Evolutionary conservation across 2,329 filamentous ascomycete genomes (phyloP), one percentile per base, ranked within the genome.

Genomic region (Fusarium napiforme): DNA sequence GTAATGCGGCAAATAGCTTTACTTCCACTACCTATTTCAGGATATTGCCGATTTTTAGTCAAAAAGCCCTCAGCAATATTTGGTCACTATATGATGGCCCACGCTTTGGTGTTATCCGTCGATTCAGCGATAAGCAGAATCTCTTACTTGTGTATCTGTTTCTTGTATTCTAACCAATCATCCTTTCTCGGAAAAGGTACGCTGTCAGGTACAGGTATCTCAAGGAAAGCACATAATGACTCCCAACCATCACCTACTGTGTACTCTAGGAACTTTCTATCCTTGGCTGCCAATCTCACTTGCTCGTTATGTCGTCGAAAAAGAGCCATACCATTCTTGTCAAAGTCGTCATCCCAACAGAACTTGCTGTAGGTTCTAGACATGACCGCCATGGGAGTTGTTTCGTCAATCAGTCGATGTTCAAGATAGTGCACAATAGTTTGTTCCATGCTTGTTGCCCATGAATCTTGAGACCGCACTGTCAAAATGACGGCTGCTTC

Each of bases 261-360:
- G 1, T n/a, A 49, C 7, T n/a, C 28, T 6, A 49, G 7, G 14
- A 30, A 49, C 9, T 30, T 11, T 3, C 28, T 49, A 4, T 12
- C 21, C 14, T 18, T 49, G 0, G 14, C 0, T 16, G 28, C 19
- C 7, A 9, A 6, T 30, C 19, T n/a, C 9, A 49, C 46, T 0
- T 49, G 28, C 46, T 49, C 19, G 18, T 30, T 49, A 2, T 49
- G 46, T 11, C 5, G 19, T 7, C 28, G 28, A 12, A 49, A 30
- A 9, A 49, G 28, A 49, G 4, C 7, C 28, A 30, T 4, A 0
- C 46, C 46, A n/a, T 49, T 49, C 28, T 49, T 30, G 9, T 49
- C 14, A 30, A 49, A 49, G 46, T 49, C 28, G 1, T 49, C 9
- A 9, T 18, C 15, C 46, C 28, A 49, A 18, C 46, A 32, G 10